Evolutionary conservation across 1,284 basidiomycete genomes (phyloP).

Genomic region (Termitomyces sp.): DNA sequence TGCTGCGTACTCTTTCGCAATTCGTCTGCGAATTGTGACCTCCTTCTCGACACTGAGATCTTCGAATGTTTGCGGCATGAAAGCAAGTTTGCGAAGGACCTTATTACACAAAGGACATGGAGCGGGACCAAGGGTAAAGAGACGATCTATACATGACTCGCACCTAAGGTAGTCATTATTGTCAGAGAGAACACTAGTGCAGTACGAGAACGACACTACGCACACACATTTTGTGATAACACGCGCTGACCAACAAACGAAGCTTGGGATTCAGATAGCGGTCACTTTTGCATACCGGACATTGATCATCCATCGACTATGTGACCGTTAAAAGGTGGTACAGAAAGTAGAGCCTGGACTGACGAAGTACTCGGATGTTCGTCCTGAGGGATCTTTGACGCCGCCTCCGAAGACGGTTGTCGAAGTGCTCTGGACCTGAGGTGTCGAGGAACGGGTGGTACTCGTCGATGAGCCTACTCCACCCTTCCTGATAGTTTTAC

Average conservation of each 20-base stretch:
- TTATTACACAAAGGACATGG: slow-evolving; percentile 93
- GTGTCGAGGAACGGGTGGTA: slow-evolving; percentile 57
- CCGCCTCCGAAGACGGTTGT: slow-evolving; percentile 70
- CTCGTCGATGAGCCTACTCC: slow-evolving; percentile 37
- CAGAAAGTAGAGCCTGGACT: slow-evolving; percentile 25
- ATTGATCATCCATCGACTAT: slow-evolving; percentile 90
- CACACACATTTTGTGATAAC: slow-evolving; percentile 96
- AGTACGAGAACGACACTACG: slow-evolving; percentile 1
- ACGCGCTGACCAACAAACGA: slow-evolving; percentile 89
- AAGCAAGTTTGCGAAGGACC: slow-evolving; percentile 89
- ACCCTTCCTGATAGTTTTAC: slow-evolving; percentile 67
- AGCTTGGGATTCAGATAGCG: slow-evolving; percentile 94
- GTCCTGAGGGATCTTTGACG: slow-evolving; percentile 76
- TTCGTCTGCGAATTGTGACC: slow-evolving; percentile 80
- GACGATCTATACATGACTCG: slow-evolving; percentile 94
- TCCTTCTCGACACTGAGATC: slow-evolving; percentile 97
- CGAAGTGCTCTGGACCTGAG: slow-evolving; percentile 67
- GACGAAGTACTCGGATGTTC: slow-evolving; percentile 74
- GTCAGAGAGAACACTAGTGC: background rate
- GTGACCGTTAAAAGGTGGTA: slow-evolving; percentile 6
- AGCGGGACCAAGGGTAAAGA: slow-evolving; percentile 95
- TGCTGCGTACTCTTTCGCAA: slow-evolving; percentile 70
- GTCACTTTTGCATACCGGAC: slow-evolving; percentile 97
- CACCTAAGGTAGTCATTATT: slow-evolving; percentile 56
- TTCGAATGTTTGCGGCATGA: slow-evolving; percentile 96